Conservation (phyloP, 2,329 filamentous ascomycete genomes). For the Monosporascus sp. region DNA sequence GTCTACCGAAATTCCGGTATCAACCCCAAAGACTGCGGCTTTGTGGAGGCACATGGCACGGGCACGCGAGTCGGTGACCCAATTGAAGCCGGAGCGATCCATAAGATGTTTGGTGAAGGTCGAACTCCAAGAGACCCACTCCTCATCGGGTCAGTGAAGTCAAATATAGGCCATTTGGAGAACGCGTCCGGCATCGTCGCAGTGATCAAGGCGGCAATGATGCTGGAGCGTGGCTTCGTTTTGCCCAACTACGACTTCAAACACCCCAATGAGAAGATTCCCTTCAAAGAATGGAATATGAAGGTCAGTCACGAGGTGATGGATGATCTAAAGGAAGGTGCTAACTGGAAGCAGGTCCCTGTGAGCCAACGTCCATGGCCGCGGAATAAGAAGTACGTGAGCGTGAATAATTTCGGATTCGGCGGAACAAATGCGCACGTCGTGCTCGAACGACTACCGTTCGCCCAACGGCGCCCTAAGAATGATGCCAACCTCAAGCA, state of each 20-base stretch:
- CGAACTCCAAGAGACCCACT: constrained; percentile 36
- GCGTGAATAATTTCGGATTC: constrained; percentile 29
- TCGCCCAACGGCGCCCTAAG: constrained; percentile 22
- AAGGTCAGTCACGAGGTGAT: constrained; percentile 18
- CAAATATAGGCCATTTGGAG: constrained; percentile 48
- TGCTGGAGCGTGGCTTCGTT: constrained; percentile 45
- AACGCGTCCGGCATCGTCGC: constrained; percentile 45
- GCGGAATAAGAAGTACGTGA: constrained; percentile 42
- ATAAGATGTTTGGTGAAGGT: constrained; percentile 34
- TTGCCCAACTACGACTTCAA: constrained; percentile 46
- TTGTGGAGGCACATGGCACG: constrained; percentile 51
- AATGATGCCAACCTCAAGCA: constrained; percentile 28
- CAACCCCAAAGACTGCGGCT: constrained; percentile 32
- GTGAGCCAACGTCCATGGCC: constrained; percentile 40
- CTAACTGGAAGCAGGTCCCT: constrained; percentile 30
- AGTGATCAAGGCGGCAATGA: constrained; percentile 46
- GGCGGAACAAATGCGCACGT: constrained; percentile 26
- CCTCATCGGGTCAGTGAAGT: constrained; percentile 44
- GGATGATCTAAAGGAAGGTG: not conserved
- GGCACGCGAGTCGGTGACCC: constrained; percentile 52
- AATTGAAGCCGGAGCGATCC: constrained; percentile 45
- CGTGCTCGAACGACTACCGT: constrained; percentile 28
- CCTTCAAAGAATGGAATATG: constrained; percentile 44
- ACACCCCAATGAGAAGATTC: constrained; percentile 42
- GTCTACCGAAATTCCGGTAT: constrained; percentile 36